These are phyloP conservation scores for Hansenula anomala DNA, from an alignment of 1,139 yeast genomes.

Conservation along the genomic window DNA sequence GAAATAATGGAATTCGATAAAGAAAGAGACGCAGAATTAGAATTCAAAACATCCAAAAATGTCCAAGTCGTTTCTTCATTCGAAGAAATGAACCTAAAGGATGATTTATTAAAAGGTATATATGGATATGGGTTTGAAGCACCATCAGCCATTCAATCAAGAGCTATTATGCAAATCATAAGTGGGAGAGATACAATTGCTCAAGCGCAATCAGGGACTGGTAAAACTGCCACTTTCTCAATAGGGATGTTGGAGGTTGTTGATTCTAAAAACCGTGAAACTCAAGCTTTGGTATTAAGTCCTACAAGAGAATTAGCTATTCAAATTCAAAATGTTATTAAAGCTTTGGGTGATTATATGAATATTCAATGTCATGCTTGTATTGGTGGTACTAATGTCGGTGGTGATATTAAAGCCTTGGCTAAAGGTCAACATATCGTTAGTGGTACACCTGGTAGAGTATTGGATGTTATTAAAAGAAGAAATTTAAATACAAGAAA, in stretches of 20 bases:
- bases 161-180: conserved; percentile 91
- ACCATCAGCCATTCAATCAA: conserved; percentile 92
- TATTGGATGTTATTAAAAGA: conserved; percentile 81
- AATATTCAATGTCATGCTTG: conserved; percentile 82
- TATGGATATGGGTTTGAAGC: conserved; percentile 90
- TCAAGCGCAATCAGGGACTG: conserved; percentile 98
- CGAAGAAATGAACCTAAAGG: conserved; percentile 76
- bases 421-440: conserved; percentile 84
- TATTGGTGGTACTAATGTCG: conserved; percentile 86
- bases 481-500: conserved; percentile 61
- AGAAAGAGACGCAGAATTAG: conserved; percentile 51
- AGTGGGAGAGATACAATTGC: conserved; percentile 91
- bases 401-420: conserved; percentile 71
- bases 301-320: conserved; percentile 96
- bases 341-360: conserved; percentile 84
- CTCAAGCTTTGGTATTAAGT: conserved; percentile 81
- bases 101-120: conserved; percentile 65
- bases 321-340: conserved; percentile 83
- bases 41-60: conserved; percentile 58
- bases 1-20: conserved; percentile 48
- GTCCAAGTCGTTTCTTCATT: conserved; percentile 63
- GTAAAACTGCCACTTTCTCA: conserved; percentile 95
- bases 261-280: conserved; percentile 60
- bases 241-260: conserved; percentile 85
- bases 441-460: conserved; percentile 97